Evolutionary conservation across 2,329 filamentous ascomycete genomes (phyloP), one percentile per base, ranked within the genome.

Genomic region (Coccinonectria pachysandricola): DNA sequence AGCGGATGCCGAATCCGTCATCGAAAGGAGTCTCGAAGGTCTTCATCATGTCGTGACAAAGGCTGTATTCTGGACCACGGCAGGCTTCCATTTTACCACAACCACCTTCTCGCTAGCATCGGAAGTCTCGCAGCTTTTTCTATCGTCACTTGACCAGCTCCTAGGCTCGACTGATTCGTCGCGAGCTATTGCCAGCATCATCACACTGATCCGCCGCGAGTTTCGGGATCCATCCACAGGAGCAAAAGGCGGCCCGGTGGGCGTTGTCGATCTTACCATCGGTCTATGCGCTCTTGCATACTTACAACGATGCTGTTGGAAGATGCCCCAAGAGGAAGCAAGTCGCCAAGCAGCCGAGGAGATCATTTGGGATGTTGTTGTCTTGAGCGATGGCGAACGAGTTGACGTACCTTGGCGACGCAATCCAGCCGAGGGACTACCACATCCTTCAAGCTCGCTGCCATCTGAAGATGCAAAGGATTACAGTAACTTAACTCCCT

Each of bases 81-180:
- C 73, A 3, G 63, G 72, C 23, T 77, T 78, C 39, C 60, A 73
- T 23, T 43, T 76, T 7, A 73, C 71, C 2, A 62, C 62, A 7
- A 65, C 69, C 2, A 64, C 70, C 4, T 50, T 75, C 10, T 64
- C 64, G 11, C 59, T 64, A 9, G 63, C 62, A 5, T 72, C 69
- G 6, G 65, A 74, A 26, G 48, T 71, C 5, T 71, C 71, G 0
- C 70, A 75, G 32, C 53, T 75, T 16, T 52, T 75, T 1, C 54
- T 79, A 7, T 64, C 64, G 3, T 66, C 68, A 1, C 54, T 80
- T 12, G 75, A 80, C 43, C 68, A 74, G 36, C 66, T 79, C 19
- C 68, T 79, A 15, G 75, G 75, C 9, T 75, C 71, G 3, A 79
- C 75, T n/a, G 75, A 80, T 46, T 77, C 74, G 3, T 79, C 75